Base-by-base conservation (phyloP, 2,329 filamentous ascomycete species). In the Claviceps pazoutovae region DNA sequence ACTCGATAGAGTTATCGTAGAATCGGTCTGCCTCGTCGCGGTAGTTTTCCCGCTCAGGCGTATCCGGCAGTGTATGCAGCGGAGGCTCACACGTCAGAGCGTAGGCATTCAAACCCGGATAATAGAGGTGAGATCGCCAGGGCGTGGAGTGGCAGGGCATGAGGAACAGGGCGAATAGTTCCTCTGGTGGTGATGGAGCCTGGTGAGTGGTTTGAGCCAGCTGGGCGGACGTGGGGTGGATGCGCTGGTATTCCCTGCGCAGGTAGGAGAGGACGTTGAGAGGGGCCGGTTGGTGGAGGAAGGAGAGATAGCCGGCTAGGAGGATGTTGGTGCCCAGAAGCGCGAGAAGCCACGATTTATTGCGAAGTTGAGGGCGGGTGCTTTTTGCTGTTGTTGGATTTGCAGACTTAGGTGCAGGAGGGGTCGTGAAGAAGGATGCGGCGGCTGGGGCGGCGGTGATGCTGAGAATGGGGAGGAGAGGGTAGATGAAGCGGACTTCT, bases 61-160 rank as follows among this genome's bases (percentile, higher is more conserved):
- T 73, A 26, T 75, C 72, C 0, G 89, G 74, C 2, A 64, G 64
- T 0, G 79, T 79, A 59, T 83, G 71, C 13, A 98, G 69, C 0
- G 93, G 93, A 1, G 93, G 93, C 59, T 96, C 90, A 66, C 93
- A 98, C 5, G 86, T 85, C 16, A 97, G 72, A 0, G 90, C 91
- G 74, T 90, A 90, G 4, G 88, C 89, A 53, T 79, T 70, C 50
- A 96, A 80, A 34, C 73, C 70, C 0, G 87, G 79, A 62, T 93
- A 79, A 55, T 94, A 74, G 41, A 97, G 76, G 62, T 94, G 86
- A 16, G 85, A 89, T 60, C 90, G 85, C 91, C 93, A 97, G 2
- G 93, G 91, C 0, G 91, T 97, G 57, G 86, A 87, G 72, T 98
- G 93, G 69, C 93, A 98, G 9, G 93, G 93, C 77, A 90, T 95